A percentile compares a stretch with the other conserved stretches of the same genome.
Evolutionary conservation across 768 basidiomycete species (phyloP).

Genomic region (Suillus spraguei): DNA sequence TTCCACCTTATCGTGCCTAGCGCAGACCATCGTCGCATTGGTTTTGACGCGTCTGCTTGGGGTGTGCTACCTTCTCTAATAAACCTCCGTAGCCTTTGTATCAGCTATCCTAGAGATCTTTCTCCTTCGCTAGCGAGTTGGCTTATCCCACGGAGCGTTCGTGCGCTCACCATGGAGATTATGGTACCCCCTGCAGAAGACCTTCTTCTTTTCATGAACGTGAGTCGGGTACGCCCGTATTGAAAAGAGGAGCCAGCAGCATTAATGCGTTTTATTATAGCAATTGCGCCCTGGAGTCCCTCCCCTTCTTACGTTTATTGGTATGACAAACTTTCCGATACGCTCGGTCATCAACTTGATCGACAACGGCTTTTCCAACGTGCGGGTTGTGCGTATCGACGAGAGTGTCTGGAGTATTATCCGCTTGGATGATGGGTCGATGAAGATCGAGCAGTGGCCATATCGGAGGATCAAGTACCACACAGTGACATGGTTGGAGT

Average conservation of each 20-base stretch:
- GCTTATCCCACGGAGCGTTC: constrained; percentile 61
- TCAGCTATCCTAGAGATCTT: constrained; percentile 66
- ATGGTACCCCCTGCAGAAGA: constrained; percentile 41
- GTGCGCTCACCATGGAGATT: constrained; percentile 48
- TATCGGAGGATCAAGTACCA: constrained; percentile 53
- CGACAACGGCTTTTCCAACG: constrained; percentile 64
- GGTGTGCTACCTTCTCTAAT: constrained; percentile 64
- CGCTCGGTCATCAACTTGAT: constrained; percentile 45
- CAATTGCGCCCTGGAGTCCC: constrained; percentile 64
- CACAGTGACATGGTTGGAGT: constrained; percentile 64
- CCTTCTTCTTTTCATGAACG: constrained; percentile 44
- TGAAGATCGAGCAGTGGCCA: constrained; percentile 59
- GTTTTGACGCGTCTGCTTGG: constrained; percentile 73
- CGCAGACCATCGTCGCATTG: constrained; percentile 51
- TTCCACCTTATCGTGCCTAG: constrained; percentile 51
- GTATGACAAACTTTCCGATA: constrained; percentile 51
- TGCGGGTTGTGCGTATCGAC: constrained; percentile 56
- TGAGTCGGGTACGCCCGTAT: constrained; percentile 21
- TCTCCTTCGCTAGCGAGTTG: constrained; percentile 65
- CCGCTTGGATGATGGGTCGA: constrained; percentile 29
- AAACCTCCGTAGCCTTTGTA: constrained; percentile 53
- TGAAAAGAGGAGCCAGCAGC: constrained; percentile 1
- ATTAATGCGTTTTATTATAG: constrained; percentile 31
- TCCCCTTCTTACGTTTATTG: constrained; percentile 53
- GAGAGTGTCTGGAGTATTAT: constrained; percentile 56